These are phyloP conservation scores for Ogataea henricii DNA, from an alignment of 805 yeast species.

Conservation along the genomic window DNA sequence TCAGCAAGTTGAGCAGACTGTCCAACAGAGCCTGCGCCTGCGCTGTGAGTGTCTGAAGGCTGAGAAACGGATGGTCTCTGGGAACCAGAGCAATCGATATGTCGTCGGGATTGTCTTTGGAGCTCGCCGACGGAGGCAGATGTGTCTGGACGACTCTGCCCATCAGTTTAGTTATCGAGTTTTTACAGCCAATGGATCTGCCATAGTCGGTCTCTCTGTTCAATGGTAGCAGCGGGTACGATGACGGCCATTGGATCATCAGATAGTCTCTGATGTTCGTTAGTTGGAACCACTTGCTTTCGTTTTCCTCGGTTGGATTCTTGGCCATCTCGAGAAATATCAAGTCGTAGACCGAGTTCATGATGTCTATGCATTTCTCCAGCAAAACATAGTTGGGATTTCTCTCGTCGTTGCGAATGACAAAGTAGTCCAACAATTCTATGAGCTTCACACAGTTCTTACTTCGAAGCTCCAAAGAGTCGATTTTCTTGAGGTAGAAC, in stretches of 20 bases:
- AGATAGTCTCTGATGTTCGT: constrained; percentile 57
- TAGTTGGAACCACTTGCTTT: constrained; percentile 56
- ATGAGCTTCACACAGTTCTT: constrained; percentile 23
- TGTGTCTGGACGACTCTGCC: constrained; percentile 60
- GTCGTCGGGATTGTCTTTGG: constrained; percentile 26
- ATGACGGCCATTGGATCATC: constrained; percentile 59
- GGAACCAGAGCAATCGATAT: constrained; percentile 54
- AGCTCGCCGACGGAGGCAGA: constrained; percentile 31
- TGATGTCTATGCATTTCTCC: constrained; percentile 35
- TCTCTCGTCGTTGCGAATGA: constrained; percentile 23
- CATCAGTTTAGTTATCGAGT: constrained; percentile 75
- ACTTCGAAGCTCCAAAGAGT: constrained; percentile 23
- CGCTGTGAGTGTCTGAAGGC: constrained; percentile 52
- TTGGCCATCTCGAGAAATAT: constrained; percentile 48
- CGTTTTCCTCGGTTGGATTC: constrained; percentile 46
- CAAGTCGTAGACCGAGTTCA: constrained; percentile 44
- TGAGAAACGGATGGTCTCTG: constrained; percentile 65
- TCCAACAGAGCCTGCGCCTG: constrained; percentile 76
- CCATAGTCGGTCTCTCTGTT: constrained; percentile 51
- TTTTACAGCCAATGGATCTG: constrained; percentile 57
- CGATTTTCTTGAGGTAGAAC: constrained; percentile 24
- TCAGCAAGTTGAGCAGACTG: constrained; percentile 55
- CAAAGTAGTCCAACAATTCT: constrained; percentile 25
- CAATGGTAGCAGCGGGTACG: constrained; percentile 53
- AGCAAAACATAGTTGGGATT: constrained; percentile 24